Conservation (phyloP, 2,329 filamentous ascomycete species). For the Penicillium sp. region DNA sequence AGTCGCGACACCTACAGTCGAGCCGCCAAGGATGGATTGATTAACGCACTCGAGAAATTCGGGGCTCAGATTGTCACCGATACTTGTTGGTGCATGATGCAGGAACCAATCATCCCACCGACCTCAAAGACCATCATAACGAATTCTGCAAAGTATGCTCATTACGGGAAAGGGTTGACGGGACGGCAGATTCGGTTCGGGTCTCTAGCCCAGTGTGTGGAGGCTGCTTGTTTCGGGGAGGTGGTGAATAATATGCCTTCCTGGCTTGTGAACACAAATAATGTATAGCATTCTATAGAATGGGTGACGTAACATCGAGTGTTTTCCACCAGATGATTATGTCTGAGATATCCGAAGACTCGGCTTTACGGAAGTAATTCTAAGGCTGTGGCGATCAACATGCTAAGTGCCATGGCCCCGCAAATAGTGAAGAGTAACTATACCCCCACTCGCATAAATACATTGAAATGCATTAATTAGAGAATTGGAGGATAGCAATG, state of each 20-base stretch:
- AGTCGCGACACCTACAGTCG: constrained; percentile 25
- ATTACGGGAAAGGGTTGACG: constrained; percentile 45
- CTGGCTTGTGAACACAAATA: background rate
- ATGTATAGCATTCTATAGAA: background rate
- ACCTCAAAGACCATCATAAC: constrained; percentile 47
- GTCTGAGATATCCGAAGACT: background rate
- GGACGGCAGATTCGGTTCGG: constrained; percentile 36
- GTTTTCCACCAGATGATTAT: background rate
- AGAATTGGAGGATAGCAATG: background rate
- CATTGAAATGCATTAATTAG: background rate
- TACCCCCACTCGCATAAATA: background rate
- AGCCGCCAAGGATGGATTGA: constrained; percentile 38
- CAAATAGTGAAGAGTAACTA: background rate
- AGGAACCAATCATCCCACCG: constrained; percentile 46
- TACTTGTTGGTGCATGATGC: constrained; percentile 58
- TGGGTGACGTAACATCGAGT: background rate
- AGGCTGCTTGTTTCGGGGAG: constrained; percentile 29
- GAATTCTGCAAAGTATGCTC: constrained; percentile 56
- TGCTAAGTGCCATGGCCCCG: background rate
- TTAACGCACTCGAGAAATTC: constrained; percentile 43
- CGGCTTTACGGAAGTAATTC: background rate
- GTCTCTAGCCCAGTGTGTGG: constrained; percentile 34
- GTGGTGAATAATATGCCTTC: background rate
- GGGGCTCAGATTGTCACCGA: constrained; percentile 52
- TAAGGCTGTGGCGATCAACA: background rate